Evolutionary conservation across 768 basidiomycete genomes (phyloP).

Genomic region (Mycena belliarum): DNA sequence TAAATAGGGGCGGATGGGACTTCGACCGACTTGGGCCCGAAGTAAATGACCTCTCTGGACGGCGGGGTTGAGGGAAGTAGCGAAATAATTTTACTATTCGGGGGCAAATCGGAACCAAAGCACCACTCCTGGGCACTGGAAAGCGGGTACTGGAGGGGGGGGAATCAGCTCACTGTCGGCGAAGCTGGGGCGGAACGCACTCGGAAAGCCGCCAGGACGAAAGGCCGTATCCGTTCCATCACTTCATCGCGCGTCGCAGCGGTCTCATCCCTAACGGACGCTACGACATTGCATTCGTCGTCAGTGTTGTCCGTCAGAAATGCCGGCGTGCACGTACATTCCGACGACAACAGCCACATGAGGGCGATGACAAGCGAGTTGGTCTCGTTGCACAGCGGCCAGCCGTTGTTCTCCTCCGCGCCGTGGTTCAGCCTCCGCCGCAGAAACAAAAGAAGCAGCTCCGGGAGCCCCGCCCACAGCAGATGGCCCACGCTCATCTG

Average conservation of each 20-base stretch:
- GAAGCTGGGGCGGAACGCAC: constrained; percentile 4
- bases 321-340: constrained; percentile 31
- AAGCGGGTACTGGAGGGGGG: constrained; percentile 17
- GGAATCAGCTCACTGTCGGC: too few relatives aligned
- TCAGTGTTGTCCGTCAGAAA: too few relatives aligned
- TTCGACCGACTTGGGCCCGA: constrained; percentile 39
- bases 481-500: constrained; percentile 51
- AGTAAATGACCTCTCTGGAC: constrained; percentile 40
- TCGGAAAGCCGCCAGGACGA: constrained; percentile 22
- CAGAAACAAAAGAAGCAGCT: constrained; percentile 43
- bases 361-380: constrained; percentile 49
- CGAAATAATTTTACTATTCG: constrained; percentile 14
- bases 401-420: constrained; percentile 38
- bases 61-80: constrained; percentile 30
- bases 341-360: constrained; percentile 48
- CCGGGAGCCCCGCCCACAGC: constrained; percentile 41
- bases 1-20: constrained; percentile 47
- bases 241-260: constrained; percentile 15
- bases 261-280: constrained; percentile 14
- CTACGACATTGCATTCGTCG: background rate
- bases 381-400: constrained; percentile 48
- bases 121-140: constrained; percentile 4
- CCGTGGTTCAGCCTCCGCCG: constrained; percentile 5
- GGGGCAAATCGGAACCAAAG: background rate
- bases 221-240: constrained; percentile 16